Percentiles rank a stretch among this genome's conserved stretches.
Evolutionary conservation across 768 basidiomycete genomes (phyloP).

Genomic region (Cantharellus cinnabarinus): DNA sequence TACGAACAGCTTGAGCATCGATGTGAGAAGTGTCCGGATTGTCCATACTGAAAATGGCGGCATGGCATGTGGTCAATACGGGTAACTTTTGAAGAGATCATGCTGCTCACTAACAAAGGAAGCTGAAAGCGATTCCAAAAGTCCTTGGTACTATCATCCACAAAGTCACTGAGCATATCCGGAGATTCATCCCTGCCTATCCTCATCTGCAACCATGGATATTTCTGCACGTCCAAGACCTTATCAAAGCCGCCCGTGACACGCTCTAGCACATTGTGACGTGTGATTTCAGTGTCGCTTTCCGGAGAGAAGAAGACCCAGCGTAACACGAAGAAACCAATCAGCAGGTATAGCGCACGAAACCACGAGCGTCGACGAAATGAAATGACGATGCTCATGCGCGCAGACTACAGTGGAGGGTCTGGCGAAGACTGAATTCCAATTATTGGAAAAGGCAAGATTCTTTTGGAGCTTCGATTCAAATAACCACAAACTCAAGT

Average conservation of each 20-base stretch:
- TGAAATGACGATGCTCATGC: background rate
- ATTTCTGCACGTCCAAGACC: conserved; percentile 55
- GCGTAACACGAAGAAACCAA: conserved; percentile 1
- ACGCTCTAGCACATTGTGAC: conserved; percentile 44
- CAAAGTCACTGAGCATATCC: conserved; percentile 58
- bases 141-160: conserved; percentile 59
- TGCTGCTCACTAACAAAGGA: conserved; percentile 46
- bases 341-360: background rate
- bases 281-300: conserved; percentile 25
- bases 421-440: background rate
- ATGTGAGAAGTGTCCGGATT: conserved; percentile 68
- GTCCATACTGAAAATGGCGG: conserved; percentile 8
- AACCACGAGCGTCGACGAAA: background rate
- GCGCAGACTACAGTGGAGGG: background rate
- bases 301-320: conserved; percentile 3
- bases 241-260: conserved; percentile 40
- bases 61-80: background rate
- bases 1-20: conserved; percentile 78
- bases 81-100: background rate
- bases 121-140: conserved; percentile 87
- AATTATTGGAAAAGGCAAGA: background rate
- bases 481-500: no score
- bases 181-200: conserved; percentile 70
- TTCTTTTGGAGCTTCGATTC: background rate
- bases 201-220: conserved; percentile 73